Evolutionary conservation across 2,329 filamentous ascomycete genomes (phyloP).

Genomic region (Domatiomyces catenatus): DNA sequence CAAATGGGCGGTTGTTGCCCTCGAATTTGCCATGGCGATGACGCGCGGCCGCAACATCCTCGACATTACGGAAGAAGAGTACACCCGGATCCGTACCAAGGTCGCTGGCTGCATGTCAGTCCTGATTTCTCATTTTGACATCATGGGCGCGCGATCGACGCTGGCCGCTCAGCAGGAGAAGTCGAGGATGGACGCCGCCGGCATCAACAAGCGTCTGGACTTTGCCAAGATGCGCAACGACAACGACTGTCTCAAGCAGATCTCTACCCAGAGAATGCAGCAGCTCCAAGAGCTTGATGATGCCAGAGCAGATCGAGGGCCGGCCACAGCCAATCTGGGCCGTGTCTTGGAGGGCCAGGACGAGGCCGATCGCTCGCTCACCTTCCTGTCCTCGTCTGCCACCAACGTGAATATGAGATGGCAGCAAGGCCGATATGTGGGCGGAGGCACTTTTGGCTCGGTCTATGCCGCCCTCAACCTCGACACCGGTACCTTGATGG

Average conservation of each 20-base stretch:
- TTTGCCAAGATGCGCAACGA: constrained; percentile 62
- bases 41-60: constrained; percentile 85
- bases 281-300: constrained; percentile 65
- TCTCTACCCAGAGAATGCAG: constrained; percentile 59
- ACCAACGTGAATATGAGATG: constrained; percentile 92
- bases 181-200: constrained; percentile 66
- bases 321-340: constrained; percentile 74
- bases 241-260: constrained; percentile 62
- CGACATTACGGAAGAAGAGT: constrained; percentile 78
- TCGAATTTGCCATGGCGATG: constrained; percentile 97
- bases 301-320: constrained; percentile 59
- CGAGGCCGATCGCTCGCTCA: constrained; percentile 87
- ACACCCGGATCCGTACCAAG: constrained; percentile 64
- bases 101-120: constrained; percentile 96
- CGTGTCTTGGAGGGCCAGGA: constrained; percentile 86
- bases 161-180: constrained; percentile 88
- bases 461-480: constrained; percentile 96
- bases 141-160: constrained; percentile 90
- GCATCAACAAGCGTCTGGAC: constrained; percentile 58
- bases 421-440: constrained; percentile 98
- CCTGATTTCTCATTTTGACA: constrained; percentile 95
- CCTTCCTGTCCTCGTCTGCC: constrained; percentile 81
- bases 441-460: constrained; percentile 90
- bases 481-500: constrained; percentile 91
- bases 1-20: constrained; percentile 85